phyloP scores from a whole-genome alignment of 305 asterid genomes.

The Plantago lanceolata region DNA sequence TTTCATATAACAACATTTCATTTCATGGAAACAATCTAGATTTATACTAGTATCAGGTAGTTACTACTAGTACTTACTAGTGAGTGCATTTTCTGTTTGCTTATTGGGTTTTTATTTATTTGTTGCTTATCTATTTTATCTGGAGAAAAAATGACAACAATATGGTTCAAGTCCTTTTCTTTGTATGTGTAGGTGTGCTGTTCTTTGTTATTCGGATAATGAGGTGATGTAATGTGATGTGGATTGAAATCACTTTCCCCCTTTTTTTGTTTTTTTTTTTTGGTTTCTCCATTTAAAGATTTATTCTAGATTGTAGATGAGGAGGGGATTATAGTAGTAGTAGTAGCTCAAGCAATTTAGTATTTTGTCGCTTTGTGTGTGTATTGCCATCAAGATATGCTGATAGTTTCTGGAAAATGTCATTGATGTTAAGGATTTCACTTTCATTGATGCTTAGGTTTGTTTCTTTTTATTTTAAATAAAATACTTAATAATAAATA shows the following conservation, averaged over 20 bases:
- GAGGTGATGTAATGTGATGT: slow-evolving; percentile 37
- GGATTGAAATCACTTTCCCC: slow-evolving; percentile 25
- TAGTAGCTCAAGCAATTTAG: slow-evolving; percentile 14
- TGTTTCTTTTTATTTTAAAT: not conserved
- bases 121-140: slow-evolving; percentile 17
- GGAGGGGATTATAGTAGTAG: slow-evolving; percentile 3
- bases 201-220: slow-evolving; percentile 11
- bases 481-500: no score
- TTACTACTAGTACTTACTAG: no score
- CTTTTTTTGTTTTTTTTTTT: slow-evolving; percentile 15
- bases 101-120: not conserved
- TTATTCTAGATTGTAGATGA: slow-evolving; percentile 14
- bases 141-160: slow-evolving; percentile 17
- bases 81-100: slow-evolving; percentile 28
- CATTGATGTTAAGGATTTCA: not conserved
- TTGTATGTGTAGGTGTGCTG: slow-evolving; percentile 16
- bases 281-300: no score
- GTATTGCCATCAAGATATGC: not conserved
- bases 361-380: slow-evolving; percentile 27
- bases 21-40: slow-evolving; percentile 35
- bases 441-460: not conserved
- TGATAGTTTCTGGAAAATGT: not conserved
- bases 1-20: no score
- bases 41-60: slow-evolving; percentile 16
- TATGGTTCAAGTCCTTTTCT: slow-evolving; percentile 5